Conservation (phyloP, 179 eudicot genomes). For the Silene noctiflora region DNA sequence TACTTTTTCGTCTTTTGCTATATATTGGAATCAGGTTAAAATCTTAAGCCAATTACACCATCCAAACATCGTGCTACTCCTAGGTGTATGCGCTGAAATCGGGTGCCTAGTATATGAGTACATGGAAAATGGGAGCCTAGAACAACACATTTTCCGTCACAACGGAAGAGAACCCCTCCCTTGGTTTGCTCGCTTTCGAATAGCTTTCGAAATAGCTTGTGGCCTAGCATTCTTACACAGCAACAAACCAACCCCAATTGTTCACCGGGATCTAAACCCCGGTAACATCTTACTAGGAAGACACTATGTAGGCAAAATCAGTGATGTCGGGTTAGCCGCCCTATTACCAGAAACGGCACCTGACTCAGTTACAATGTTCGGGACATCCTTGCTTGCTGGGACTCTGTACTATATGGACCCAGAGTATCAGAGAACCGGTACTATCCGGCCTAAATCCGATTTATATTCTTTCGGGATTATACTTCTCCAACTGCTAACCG, state of each 20-base stretch:
- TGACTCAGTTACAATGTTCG: slow-evolving; percentile 37
- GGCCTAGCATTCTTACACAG: slow-evolving; percentile 41
- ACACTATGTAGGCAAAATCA: slow-evolving; percentile 39
- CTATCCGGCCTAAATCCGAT: slow-evolving; percentile 42
- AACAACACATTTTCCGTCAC: slow-evolving; percentile 30
- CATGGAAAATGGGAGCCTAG: slow-evolving; percentile 48
- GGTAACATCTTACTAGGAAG: slow-evolving; percentile 40
- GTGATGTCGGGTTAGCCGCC: slow-evolving; percentile 45
- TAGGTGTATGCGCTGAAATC: slow-evolving; percentile 42
- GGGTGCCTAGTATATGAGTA: slow-evolving; percentile 45
- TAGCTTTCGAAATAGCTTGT: slow-evolving; percentile 42
- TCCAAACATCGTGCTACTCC: slow-evolving; percentile 39
- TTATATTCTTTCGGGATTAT: slow-evolving; percentile 44
- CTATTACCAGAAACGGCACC: slow-evolving; percentile 36
- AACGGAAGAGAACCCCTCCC: slow-evolving; percentile 33
- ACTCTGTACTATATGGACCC: slow-evolving; percentile 42
- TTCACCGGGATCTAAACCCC: slow-evolving; percentile 42
- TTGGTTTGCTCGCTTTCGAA: slow-evolving; percentile 43
- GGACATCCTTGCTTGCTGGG: slow-evolving; percentile 40
- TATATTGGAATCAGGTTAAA: slow-evolving; percentile 26
- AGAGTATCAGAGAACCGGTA: slow-evolving; percentile 44
- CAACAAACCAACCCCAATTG: slow-evolving; percentile 37
- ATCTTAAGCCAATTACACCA: slow-evolving; percentile 39
- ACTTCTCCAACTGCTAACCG: slow-evolving; percentile 38
- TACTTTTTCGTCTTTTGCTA: neutral